Evolutionary conservation across 441 rosid genomes (phyloP).

Genomic region (Rhodomyrtus psidioides): DNA sequence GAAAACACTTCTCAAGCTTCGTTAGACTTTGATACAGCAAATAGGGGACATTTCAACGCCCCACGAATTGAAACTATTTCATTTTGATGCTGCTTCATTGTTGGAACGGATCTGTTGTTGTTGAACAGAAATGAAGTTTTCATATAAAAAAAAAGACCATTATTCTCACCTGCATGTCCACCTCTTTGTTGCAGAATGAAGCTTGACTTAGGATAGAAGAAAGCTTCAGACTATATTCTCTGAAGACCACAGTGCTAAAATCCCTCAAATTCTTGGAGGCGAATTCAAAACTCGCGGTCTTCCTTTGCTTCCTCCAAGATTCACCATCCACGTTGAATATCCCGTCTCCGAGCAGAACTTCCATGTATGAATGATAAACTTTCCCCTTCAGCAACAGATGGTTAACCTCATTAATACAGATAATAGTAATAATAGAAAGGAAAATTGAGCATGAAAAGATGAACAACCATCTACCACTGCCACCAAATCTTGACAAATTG

Average conservation of each 20-base stretch:
- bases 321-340: constrained; percentile 91
- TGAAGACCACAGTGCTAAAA: constrained; percentile 84
- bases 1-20: not conserved
- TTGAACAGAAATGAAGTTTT: not conserved
- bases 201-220: constrained; percentile 33
- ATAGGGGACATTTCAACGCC: not conserved
- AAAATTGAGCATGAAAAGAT: not conserved
- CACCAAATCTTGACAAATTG: not conserved
- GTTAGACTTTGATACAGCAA: not conserved
- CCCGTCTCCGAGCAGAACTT: constrained; percentile 89
- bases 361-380: constrained; percentile 88
- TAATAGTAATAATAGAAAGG: not conserved
- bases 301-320: constrained; percentile 86
- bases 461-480: not conserved
- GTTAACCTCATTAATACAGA: not conserved
- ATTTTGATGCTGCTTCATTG: not conserved
- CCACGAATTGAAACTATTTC: not conserved
- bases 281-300: constrained; percentile 92
- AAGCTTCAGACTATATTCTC: constrained; percentile 68
- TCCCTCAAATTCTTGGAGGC: constrained; percentile 96
- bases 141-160: not conserved
- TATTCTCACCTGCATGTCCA: constrained; percentile 73
- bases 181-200: constrained; percentile 38
- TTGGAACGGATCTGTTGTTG: not conserved
- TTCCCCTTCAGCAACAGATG: constrained; percentile 47